Percentiles rank a stretch among this genome's conserved stretches.
These are phyloP conservation scores for Myxozyma mucilagina DNA, from an alignment of 805 yeast species.

Conservation along the genomic window DNA sequence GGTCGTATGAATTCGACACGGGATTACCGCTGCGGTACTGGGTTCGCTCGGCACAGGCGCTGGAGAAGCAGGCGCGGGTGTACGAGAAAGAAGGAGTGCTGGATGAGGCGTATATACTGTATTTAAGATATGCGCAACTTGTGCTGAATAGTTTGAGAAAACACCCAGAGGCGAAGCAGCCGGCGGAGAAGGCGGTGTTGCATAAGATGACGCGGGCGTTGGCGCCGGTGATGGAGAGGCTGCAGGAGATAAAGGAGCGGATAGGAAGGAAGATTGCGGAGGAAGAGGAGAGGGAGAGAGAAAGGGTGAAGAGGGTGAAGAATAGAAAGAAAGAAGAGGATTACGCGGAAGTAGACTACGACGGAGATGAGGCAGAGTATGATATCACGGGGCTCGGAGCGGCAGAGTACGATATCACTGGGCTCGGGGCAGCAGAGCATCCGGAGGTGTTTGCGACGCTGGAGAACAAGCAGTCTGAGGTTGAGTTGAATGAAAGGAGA, in stretches of 20 bases:
- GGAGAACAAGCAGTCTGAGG: background rate
- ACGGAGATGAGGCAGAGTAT: too few relatives aligned
- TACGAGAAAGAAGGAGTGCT: conserved; percentile 48
- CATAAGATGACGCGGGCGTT: conserved; percentile 17
- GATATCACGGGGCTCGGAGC: too few relatives aligned
- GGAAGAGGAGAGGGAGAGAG: background rate
- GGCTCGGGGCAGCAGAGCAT: conserved; percentile 19
- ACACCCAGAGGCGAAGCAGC: conserved; percentile 48
- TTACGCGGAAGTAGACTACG: too few relatives aligned
- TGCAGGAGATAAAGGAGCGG: conserved; percentile 10
- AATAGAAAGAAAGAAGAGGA: too few relatives aligned
- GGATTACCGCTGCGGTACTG: conserved; percentile 55
- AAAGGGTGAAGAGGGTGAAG: too few relatives aligned
- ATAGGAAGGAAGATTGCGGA: conserved; percentile 9
- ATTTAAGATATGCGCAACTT: conserved; percentile 60
- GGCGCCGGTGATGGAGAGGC: background rate
- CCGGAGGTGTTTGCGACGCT: conserved; percentile 9
- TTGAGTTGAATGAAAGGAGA: background rate
- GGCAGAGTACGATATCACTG: conserved; percentile 14
- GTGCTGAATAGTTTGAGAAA: conserved; percentile 49
- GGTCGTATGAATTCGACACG: conserved; percentile 54
- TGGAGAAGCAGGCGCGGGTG: conserved; percentile 51
- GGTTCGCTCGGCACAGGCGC: conserved; percentile 54
- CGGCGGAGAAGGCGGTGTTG: conserved; percentile 20
- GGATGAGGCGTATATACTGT: conserved; percentile 56